Evolutionary conservation across 148 eudicot genomes (phyloP).

Genomic region (Camellia japonica): DNA sequence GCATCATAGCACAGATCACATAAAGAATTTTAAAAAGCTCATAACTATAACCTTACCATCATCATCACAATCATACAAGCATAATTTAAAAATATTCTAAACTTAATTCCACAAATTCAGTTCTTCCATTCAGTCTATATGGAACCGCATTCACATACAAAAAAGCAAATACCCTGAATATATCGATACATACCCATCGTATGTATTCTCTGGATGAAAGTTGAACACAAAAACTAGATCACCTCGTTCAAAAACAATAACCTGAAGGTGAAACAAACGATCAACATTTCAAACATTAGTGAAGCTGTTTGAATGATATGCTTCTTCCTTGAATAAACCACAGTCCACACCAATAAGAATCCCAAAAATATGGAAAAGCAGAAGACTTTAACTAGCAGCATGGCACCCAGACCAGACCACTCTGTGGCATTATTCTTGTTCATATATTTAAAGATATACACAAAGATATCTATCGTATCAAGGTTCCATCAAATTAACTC

Average conservation of each 20-base stretch:
- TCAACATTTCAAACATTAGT: background rate
- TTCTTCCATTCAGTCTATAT: background rate
- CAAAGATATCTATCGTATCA: background rate
- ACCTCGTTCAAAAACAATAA: constrained; percentile 93
- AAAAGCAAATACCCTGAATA: background rate
- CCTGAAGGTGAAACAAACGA: constrained; percentile 43
- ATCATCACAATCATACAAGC: background rate
- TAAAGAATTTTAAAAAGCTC: background rate
- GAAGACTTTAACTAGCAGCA: background rate
- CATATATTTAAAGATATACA: background rate
- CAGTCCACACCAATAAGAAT: background rate
- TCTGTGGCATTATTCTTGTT: background rate
- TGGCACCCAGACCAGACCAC: constrained; percentile 9
- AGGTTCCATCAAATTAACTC: background rate
- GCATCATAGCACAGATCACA: constrained; percentile 10
- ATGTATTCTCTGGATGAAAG: constrained; percentile 82
- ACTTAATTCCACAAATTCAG: background rate
- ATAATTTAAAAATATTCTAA: background rate
- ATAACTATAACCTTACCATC: background rate
- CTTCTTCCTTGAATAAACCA: background rate
- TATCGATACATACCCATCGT: constrained; percentile 64
- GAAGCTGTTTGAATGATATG: background rate
- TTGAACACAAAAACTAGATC: constrained; percentile 94
- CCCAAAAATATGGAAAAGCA: background rate
- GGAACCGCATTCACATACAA: constrained; percentile 2